These are phyloP conservation scores for Capsicum baccatum DNA, from an alignment of 257 asterid species.

Conservation along the genomic window DNA sequence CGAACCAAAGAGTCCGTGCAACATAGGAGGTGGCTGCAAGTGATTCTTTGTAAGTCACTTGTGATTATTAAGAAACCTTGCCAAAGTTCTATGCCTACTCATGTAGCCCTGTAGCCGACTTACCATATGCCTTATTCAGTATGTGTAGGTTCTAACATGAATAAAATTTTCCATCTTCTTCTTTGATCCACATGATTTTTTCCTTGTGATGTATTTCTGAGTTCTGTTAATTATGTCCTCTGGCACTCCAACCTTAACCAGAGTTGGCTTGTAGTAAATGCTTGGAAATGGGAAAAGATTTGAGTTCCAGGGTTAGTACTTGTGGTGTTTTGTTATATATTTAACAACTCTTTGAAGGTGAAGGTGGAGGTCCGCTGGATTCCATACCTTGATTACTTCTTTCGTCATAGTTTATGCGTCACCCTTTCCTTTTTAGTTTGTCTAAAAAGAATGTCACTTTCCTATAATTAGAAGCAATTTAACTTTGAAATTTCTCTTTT, in stretches of 20 bases:
- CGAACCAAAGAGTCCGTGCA: no score
- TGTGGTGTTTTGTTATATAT: neutral
- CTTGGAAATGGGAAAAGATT: neutral
- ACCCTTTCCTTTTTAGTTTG: no score
- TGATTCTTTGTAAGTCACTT: neutral
- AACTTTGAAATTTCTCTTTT: no score
- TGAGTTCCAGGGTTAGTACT: neutral
- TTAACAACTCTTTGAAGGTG: neutral
- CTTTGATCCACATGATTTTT: neutral
- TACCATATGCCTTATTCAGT: neutral
- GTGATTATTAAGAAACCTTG: neutral
- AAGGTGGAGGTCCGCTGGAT: neutral
- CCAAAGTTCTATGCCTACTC: no score
- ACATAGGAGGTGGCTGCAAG: neutral
- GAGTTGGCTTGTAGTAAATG: neutral
- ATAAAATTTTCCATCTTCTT: neutral
- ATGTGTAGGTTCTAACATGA: neutral
- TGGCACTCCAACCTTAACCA: neutral
- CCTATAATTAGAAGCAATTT: no score
- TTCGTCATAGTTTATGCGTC: no score
- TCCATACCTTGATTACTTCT: neutral
- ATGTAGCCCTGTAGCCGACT: neutral
- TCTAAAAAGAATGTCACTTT: no score
- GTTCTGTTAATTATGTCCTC: neutral
- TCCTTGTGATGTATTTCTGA: neutral